Evolutionary conservation across 2,329 filamentous ascomycete species (phyloP).

Genomic region (Fusarium protoensiforme): DNA sequence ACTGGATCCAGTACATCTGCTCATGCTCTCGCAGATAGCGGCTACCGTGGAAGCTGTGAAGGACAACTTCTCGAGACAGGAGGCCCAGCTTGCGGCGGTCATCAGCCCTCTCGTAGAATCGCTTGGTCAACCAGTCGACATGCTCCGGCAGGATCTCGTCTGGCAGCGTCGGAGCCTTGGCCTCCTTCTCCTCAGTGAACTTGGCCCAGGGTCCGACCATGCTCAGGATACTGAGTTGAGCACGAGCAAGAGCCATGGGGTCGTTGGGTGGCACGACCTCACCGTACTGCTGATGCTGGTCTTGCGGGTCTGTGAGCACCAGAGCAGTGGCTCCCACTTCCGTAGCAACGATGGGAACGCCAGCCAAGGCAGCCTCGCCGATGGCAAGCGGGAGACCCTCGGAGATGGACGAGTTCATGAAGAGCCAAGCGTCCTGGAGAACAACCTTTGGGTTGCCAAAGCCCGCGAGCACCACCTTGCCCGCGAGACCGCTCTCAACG

Average conservation of each 20-base stretch:
- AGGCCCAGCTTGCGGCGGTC: conserved; percentile 26
- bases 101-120: conserved; percentile 21
- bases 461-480: conserved; percentile 27
- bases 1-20: conserved; percentile 37
- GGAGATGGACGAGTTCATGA: conserved; percentile 37
- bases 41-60: conserved; percentile 32
- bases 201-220: conserved; percentile 34
- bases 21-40: conserved; percentile 33
- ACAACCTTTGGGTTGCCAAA: conserved; percentile 34
- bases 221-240: conserved; percentile 27
- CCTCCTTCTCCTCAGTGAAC: conserved; percentile 19
- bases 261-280: conserved; percentile 34
- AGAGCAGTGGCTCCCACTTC: conserved; percentile 32
- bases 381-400: conserved; percentile 34
- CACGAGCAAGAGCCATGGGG: conserved; percentile 28
- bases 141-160: conserved; percentile 27
- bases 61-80: conserved; percentile 26
- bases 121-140: conserved; percentile 24
- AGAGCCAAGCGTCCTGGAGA: conserved; percentile 33
- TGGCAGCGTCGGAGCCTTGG: conserved; percentile 1
- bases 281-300: conserved; percentile 32
- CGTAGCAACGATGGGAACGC: conserved; percentile 33
- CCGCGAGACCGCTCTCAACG: conserved; percentile 13
- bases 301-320: conserved; percentile 27
- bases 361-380: conserved; percentile 30